Evolutionary conservation across 2,329 filamentous ascomycete genomes (phyloP), one percentile per base, ranked within the genome.

Genomic region (Stagonosporopsis rhizophila): DNA sequence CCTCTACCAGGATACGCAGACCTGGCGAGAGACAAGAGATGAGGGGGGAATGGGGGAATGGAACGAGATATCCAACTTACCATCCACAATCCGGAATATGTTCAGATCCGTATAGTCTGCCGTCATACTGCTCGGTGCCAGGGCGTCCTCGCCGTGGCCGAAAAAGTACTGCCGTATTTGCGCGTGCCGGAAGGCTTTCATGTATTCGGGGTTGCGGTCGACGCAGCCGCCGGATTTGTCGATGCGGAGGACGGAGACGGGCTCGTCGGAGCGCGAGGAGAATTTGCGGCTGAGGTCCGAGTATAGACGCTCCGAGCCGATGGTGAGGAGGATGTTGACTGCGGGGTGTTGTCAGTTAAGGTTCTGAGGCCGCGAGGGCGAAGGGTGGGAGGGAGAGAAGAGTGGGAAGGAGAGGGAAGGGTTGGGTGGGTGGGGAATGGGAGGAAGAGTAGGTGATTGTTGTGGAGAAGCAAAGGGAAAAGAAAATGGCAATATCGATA

Each of bases 151-250:
- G 46, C 72, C 72, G 60, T 90, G 89, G 9, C 95, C 95, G 72
- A 97, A 99, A 79, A 99, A 99, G 77, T 99, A 99, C 66, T 93
- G 89, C 64, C 90, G 89, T 48, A 97, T 92, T 46, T 90, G 85
- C 0, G 89, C 85, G 68, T 96, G 90, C 40, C 90, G 85, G 5
- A 86, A 78, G 15, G 87, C 83, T 67, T 91, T 89, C 82, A 93
- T 86, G 74, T 91, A 96, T 0, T 79, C 73, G 34, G 88, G 85
- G 61, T 92, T 89, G 44, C 91, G 85, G 68, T 91, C 86, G 1
- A 91, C 90, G 34, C 91, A 92, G 22, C 95, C 95, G 32, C 91
- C 90, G 0, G 92, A 96, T 72, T 92, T 92, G 59, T 92, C 87
- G 12, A 99, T 82, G 54, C 88, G 87, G 44, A 98, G 81, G 2